A percentile compares a stretch with the other conserved stretches of the same genome.
Conservation (phyloP, 176 grass and related monocot genomes). For the Oryza coarctata region DNA sequence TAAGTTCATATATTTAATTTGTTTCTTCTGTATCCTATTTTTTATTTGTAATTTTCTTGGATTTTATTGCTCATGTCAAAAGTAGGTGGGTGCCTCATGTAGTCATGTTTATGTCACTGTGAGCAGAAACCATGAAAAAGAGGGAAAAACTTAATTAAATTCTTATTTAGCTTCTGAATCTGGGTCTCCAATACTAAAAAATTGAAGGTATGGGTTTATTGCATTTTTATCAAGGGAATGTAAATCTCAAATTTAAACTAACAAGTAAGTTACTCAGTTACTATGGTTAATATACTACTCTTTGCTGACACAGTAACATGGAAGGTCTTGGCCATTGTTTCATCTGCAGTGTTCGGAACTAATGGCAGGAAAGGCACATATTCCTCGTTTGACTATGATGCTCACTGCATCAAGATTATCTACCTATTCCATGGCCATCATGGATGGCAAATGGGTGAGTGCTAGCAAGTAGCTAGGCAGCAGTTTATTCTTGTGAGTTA, state of each 20-base stretch:
- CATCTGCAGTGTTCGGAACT: conserved; percentile 63
- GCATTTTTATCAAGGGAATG: not conserved
- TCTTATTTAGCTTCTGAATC: not conserved
- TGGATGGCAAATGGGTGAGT: conserved; percentile 84
- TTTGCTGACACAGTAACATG: conserved; percentile 19
- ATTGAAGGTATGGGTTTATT: not conserved
- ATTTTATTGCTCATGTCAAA: not conserved
- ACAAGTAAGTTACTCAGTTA: no score
- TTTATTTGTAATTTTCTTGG: not conserved
- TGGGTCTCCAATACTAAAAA: not conserved
- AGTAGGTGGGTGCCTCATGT: not conserved
- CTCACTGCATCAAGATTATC: conserved; percentile 58
- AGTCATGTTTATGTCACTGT: not conserved
- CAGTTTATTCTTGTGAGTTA: conserved; percentile 12
- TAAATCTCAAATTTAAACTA: conserved; percentile 21
- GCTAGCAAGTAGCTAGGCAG: no score
- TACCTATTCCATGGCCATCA: conserved; percentile 79
- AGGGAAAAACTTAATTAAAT: not conserved
- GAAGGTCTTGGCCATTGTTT: conserved; percentile 30
- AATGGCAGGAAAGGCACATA: conserved; percentile 71
- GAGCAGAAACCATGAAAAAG: not conserved
- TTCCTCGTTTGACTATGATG: conserved; percentile 50
- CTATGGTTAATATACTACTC: not conserved
- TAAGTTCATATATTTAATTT: not conserved
- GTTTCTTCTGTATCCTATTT: not conserved